Base-by-base conservation (phyloP, 2,329 filamentous ascomycete species). In the Penicillium sp. region DNA sequence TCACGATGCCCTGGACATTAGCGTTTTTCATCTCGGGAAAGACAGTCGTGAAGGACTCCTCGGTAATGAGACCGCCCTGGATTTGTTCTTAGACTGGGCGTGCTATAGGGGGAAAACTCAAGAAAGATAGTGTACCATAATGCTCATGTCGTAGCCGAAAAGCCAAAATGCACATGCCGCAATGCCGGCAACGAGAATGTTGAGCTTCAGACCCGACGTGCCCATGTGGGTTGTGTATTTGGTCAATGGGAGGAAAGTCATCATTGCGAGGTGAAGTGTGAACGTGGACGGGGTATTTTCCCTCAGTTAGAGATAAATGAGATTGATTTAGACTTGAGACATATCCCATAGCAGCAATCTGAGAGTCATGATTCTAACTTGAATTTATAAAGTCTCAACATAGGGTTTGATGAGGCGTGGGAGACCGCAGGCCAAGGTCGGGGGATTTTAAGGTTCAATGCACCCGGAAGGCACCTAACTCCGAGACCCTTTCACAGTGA, bases 1-100 rank as follows among this genome's bases (percentile, higher is more conserved):
- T 58, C 9, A 58, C 55, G 11, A 58, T 51, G n/a, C 55, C 55
- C 44, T 58, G 55, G 16, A 51, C 39, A 11, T 51, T 58, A 13
- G 55, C 55, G 50, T 58, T 54, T 25, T 58, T 37, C 35, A 37
- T 37, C n/a, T 37, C 35, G n/a, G 35, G 35, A 37, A 37, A 37
- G 35, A 37, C 35, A 19, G 35, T 37, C n/a, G 35, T 37, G 35
- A 37, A 37, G 35, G 35, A 37, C n/a, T 37, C n/a, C 35, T 37
- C 35, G n/a, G 35, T 37, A 37, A 37, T 37, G 16, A 37, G 35
- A 37, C 35, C 35, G 8, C 35, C 35, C 35, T 37, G n/a, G 16
- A 37, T 19, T 37, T 37, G n/a, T 37, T 37, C n/a, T 37, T 19
- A 37, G 35, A 37, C 16, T 37, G 35, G 35, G n/a, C n/a, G 35